phyloP scores from a whole-genome alignment of 2,329 filamentous ascomycete genomes.

The Hymenoscyphus fructigenus region DNA sequence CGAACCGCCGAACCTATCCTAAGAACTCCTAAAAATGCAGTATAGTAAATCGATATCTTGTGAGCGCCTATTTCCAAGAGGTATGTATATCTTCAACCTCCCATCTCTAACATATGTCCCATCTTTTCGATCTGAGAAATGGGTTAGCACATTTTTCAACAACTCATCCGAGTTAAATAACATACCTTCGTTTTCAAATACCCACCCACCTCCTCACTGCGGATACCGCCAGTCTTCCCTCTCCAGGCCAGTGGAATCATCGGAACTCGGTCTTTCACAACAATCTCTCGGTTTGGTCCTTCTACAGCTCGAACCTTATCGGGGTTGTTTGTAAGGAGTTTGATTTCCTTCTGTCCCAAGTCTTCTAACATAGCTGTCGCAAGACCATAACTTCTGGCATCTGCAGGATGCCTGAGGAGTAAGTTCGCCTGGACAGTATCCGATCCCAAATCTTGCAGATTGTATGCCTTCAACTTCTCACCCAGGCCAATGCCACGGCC shows the following conservation, averaged over 20 bases:
- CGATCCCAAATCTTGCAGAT: conserved; percentile 92
- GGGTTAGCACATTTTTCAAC: conserved; percentile 7
- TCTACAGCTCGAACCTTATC: conserved; percentile 96
- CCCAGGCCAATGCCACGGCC: conserved; percentile 91
- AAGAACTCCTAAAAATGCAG: neutral
- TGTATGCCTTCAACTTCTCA: conserved; percentile 97
- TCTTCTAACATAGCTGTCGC: conserved; percentile 93
- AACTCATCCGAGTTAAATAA: conserved; percentile 14
- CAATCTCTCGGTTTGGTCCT: conserved; percentile 82
- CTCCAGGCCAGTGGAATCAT: conserved; percentile 97
- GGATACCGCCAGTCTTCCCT: conserved; percentile 72
- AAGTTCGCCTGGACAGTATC: conserved; percentile 97
- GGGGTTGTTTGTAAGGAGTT: conserved; percentile 92
- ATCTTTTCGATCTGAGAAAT: conserved; percentile 73
- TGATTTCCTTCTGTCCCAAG: conserved; percentile 74
- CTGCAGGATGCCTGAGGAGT: conserved; percentile 84
- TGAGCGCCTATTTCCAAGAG: neutral
- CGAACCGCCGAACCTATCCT: neutral
- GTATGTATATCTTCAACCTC: conserved; percentile 19
- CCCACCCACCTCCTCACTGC: conserved; percentile 84
- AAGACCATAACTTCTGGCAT: conserved; percentile 92
- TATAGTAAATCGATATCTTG: neutral
- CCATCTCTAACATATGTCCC: conserved; percentile 73
- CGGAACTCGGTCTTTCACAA: conserved; percentile 84
- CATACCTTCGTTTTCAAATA: conserved; percentile 92